These are phyloP conservation scores for Platanthera guangdongensis DNA, from an alignment of 106 monocot species.

Conservation along the genomic window DNA sequence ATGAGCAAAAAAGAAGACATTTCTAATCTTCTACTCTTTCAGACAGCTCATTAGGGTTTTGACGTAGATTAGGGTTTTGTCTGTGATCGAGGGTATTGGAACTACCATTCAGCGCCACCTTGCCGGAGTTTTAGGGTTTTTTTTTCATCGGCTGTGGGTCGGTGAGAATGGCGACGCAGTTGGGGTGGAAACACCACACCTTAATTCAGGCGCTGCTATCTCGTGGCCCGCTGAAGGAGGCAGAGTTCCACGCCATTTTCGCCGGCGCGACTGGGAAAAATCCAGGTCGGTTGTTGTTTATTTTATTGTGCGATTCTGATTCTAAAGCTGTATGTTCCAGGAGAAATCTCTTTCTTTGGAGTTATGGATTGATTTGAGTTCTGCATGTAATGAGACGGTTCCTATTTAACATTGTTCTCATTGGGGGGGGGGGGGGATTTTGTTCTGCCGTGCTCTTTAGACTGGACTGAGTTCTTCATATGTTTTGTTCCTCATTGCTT, in stretches of 20 bases:
- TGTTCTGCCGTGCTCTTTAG: not conserved
- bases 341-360: not conserved
- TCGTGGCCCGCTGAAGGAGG: constrained; percentile 69
- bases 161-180: constrained; percentile 10
- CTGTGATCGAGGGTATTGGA: not conserved
- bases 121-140: constrained; percentile 7
- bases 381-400: not conserved
- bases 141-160: not conserved
- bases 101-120: not conserved
- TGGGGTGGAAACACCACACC: constrained; percentile 66
- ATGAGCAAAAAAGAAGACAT: not conserved
- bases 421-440: not conserved
- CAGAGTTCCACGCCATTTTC: constrained; percentile 59
- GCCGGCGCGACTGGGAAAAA: constrained; percentile 63
- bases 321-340: not conserved
- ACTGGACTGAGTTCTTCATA: not conserved
- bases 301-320: not conserved
- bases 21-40: not conserved
- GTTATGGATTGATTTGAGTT: not conserved
- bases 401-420: not conserved
- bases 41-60: not conserved
- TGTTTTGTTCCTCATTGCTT: not conserved
- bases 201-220: constrained; percentile 73
- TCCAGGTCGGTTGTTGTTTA: constrained; percentile 37
- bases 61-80: not conserved